Evolutionary conservation across 2,329 filamentous ascomycete species (phyloP).

Genomic region (Pestalotiopsis sp.): DNA sequence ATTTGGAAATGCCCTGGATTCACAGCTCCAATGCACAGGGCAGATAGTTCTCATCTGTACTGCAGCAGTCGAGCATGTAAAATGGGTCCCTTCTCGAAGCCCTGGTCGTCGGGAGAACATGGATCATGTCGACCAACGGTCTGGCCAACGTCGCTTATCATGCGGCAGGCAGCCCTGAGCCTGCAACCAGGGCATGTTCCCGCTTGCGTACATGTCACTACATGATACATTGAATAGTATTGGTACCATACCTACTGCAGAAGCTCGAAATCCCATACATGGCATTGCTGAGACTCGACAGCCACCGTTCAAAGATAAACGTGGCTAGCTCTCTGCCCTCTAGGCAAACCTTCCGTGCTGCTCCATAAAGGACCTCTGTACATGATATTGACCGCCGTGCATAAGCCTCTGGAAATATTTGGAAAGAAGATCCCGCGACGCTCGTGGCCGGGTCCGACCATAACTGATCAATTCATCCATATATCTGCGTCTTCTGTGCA

Average conservation of each 20-base stretch:
- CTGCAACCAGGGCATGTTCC: not conserved
- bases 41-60: not conserved
- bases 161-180: not conserved
- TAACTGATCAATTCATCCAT: not conserved
- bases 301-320: not conserved
- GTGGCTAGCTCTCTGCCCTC: not conserved
- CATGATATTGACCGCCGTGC: not conserved
- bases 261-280: not conserved
- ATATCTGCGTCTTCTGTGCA: not conserved
- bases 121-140: not conserved
- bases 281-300: not conserved
- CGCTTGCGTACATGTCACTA: not conserved
- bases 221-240: not conserved
- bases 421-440: not conserved
- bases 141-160: constrained; percentile 2
- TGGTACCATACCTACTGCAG: not conserved
- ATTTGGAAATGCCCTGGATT: not conserved
- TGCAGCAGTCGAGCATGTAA: not conserved
- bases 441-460: not conserved
- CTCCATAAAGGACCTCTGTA: not conserved
- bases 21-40: not conserved
- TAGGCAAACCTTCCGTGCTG: not conserved
- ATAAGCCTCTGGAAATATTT: not conserved
- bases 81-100: not conserved
- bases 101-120: not conserved